phyloP scores from a whole-genome alignment of 306 rosid genomes.

The Ochetophila trinervis region DNA sequence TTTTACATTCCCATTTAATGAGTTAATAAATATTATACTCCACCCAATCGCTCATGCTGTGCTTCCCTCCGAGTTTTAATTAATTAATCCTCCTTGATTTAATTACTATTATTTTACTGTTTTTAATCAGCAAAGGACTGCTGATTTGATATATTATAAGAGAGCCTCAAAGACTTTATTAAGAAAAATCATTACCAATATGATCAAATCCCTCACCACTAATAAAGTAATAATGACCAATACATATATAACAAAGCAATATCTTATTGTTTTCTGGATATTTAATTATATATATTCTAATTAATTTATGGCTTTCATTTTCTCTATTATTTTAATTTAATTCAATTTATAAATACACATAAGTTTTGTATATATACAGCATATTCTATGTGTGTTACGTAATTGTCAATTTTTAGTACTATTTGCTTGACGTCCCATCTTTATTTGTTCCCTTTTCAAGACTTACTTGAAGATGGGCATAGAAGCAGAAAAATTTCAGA shows the following conservation, averaged over 20 bases:
- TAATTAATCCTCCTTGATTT: too few relatives aligned
- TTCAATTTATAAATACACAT: too few relatives aligned
- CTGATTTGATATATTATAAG: constrained; percentile 1
- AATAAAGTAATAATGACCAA: constrained; percentile 20
- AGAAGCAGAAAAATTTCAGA: constrained; percentile 24
- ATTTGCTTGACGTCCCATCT: constrained; percentile 7
- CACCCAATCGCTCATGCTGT: too few relatives aligned
- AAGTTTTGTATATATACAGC: not conserved
- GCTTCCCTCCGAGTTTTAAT: too few relatives aligned
- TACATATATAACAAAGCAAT: not conserved
- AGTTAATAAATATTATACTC: too few relatives aligned
- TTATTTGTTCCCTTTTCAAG: constrained; percentile 14
- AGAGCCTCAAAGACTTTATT: constrained; percentile 6
- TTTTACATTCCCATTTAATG: not conserved
- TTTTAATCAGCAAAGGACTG: constrained; percentile 1
- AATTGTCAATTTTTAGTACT: not conserved
- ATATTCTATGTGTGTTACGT: not conserved
- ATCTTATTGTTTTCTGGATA: too few relatives aligned
- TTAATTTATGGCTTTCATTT: too few relatives aligned
- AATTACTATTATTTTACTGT: not conserved
- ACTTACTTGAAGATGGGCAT: constrained; percentile 30
- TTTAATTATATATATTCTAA: too few relatives aligned
- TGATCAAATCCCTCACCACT: constrained; percentile 23
- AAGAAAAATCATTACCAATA: constrained; percentile 24
- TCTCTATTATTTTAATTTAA: too few relatives aligned